Base-by-base conservation (phyloP, 1,284 basidiomycete species). In the Melampsora medusae region DNA sequence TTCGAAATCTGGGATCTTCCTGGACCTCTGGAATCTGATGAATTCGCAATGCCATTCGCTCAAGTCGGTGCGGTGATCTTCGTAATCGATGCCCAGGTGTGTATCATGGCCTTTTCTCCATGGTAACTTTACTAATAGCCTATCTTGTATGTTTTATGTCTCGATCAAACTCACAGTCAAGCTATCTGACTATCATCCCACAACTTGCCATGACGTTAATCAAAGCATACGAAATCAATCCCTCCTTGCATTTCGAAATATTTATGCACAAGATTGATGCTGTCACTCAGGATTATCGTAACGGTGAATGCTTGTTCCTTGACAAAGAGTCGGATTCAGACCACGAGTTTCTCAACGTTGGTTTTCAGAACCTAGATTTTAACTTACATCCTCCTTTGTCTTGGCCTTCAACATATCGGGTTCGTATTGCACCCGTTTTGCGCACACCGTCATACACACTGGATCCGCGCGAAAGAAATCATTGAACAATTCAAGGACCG, bases 181-280 rank as follows among this genome's bases (percentile, higher is more conserved):
- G 25, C 90, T 90, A 81, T 89, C 89, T 79, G 87, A 67, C 53
- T 25, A 77, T 50, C 46, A 68, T 71, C 50, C 78, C 71, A 69
- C 81, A 81, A 73, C 69, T 79, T 2, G 80, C 78, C 35, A 65
- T 78, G 35, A 80, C 84, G 50, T 82, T 84, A 69, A 79, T 83
- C n/a, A 79, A 80, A 17, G 83, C 82, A 0, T 84, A 90, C 81
- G 86, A 89, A 56, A 87, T 89, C 64, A 93, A 93, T 81, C 91
- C 90, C 6, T 85, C 86, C 61, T 89, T 96, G 77, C 89, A 90
- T 78, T 87, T 98, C 62, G 93, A 97, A 82, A 90, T 98, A 31
- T 97, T 99, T 81, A 91, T 97, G 19, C 96, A 99, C 85, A 99
- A 99, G 84, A 90, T 93, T 19, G 96, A 98, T 83, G 91, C 90